Evolutionary conservation across 2,329 filamentous ascomycete genomes (phyloP).

Genomic region (Fusarium foetens): DNA sequence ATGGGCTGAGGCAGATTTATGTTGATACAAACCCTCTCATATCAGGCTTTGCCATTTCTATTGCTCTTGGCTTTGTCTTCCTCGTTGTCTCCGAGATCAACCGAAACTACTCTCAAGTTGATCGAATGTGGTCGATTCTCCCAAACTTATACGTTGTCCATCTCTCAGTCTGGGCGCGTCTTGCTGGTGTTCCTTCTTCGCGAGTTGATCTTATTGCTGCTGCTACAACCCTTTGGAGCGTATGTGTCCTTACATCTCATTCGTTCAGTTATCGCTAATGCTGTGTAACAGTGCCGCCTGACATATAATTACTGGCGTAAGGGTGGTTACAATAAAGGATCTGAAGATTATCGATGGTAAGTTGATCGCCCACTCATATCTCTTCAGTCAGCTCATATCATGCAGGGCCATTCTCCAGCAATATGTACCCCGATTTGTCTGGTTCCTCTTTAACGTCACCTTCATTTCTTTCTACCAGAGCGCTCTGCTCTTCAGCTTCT

Average conservation of each 20-base stretch:
- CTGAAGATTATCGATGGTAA: constrained; percentile 92
- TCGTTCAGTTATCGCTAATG: not conserved
- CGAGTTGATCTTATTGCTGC: constrained; percentile 78
- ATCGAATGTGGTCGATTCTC: constrained; percentile 90
- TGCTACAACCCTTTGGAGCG: constrained; percentile 82
- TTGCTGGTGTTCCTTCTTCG: constrained; percentile 75
- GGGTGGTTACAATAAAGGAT: constrained; percentile 88
- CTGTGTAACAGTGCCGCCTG: constrained; percentile 71
- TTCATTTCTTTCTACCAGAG: constrained; percentile 91
- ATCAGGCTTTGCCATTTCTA: constrained; percentile 75
- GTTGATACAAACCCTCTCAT: constrained; percentile 87
- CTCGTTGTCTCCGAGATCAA: constrained; percentile 85
- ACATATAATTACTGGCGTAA: constrained; percentile 98
- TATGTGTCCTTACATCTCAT: constrained; percentile 54
- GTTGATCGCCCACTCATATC: constrained; percentile 2
- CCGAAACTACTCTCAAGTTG: constrained; percentile 96
- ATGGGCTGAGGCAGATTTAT: constrained; percentile 77
- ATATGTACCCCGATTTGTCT: constrained; percentile 70
- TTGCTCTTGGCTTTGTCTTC: constrained; percentile 77
- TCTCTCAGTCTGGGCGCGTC: constrained; percentile 82
- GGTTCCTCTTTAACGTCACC: constrained; percentile 86
- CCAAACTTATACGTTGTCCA: constrained; percentile 89
- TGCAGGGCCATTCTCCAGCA: constrained; percentile 75
- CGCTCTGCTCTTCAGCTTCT: constrained; percentile 80
- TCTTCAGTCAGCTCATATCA: constrained; percentile 15